Evolutionary conservation across 139 green algal species (phyloP).

Genomic region (Chlamydomonas sphaeroides): DNA sequence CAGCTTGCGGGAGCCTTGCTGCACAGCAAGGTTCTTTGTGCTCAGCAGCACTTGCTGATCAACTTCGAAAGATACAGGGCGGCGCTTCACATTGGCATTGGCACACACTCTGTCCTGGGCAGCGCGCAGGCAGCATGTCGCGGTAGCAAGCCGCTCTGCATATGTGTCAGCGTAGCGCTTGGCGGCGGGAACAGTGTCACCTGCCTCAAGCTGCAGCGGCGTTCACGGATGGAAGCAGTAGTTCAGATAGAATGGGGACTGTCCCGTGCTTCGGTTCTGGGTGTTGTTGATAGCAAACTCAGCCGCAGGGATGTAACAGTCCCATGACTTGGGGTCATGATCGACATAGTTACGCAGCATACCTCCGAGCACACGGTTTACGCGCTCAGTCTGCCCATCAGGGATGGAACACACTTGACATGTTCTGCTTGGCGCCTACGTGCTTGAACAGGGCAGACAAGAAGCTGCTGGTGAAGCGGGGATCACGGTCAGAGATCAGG

Average conservation of each 20-base stretch:
- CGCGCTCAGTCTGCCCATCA: conserved; percentile 8
- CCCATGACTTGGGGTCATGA: neutral
- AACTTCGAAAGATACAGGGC: neutral
- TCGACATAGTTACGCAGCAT: conserved; percentile 12
- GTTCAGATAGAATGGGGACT: neutral
- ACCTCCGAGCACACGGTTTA: neutral
- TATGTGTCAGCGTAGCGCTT: neutral
- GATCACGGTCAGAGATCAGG: conserved; percentile 1
- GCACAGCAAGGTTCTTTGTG: neutral
- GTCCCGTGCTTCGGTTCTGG: neutral
- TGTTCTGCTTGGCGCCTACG: neutral
- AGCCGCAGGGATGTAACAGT: too few species aligned
- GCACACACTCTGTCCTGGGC: neutral
- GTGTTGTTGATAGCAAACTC: conserved; percentile 27
- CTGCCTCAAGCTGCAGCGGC: neutral
- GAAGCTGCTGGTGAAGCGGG: conserved; percentile 1
- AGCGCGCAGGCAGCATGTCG: neutral
- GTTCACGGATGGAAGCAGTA: neutral
- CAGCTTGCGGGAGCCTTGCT: neutral
- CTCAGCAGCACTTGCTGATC: neutral
- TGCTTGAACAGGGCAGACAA: neutral
- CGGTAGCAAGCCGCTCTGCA: neutral
- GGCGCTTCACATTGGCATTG: neutral
- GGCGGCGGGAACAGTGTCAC: neutral
- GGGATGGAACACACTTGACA: conserved; percentile 1